phyloP scores from a whole-genome alignment of 352 stramenopile species.

The Blastocystis sp. region DNA sequence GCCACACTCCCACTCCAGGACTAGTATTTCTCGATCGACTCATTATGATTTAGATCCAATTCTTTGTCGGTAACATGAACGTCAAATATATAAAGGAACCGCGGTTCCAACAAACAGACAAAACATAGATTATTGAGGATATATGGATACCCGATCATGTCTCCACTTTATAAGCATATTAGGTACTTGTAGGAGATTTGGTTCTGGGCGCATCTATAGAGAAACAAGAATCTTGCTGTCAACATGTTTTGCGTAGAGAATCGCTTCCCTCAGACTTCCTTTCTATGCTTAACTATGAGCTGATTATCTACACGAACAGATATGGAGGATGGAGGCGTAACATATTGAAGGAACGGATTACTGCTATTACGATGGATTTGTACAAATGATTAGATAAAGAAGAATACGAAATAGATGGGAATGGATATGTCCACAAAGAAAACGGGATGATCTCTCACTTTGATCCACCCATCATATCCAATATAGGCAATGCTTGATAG shows the following conservation, averaged over 20 bases:
- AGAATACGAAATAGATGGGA: background rate
- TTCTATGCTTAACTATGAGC: background rate
- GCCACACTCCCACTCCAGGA: background rate
- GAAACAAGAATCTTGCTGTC: background rate
- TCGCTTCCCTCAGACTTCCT: background rate
- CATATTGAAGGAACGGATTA: background rate
- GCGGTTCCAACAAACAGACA: too few relatives aligned
- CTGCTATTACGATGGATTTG: background rate
- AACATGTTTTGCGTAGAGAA: background rate
- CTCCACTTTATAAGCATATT: background rate
- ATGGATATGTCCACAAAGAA: constrained; percentile 9
- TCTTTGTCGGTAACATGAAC: background rate
- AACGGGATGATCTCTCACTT: background rate
- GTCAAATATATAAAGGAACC: too few relatives aligned
- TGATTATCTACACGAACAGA: background rate
- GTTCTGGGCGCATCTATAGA: background rate
- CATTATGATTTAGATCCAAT: background rate
- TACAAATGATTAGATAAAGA: background rate
- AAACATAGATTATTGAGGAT: background rate
- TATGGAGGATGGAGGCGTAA: background rate
- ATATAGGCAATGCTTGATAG: background rate
- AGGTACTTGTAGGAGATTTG: background rate
- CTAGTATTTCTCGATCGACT: background rate
- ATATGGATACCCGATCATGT: background rate
- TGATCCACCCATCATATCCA: background rate